Base-by-base conservation (phyloP, 805 yeast species). In the Kuraishia borneana region DNA sequence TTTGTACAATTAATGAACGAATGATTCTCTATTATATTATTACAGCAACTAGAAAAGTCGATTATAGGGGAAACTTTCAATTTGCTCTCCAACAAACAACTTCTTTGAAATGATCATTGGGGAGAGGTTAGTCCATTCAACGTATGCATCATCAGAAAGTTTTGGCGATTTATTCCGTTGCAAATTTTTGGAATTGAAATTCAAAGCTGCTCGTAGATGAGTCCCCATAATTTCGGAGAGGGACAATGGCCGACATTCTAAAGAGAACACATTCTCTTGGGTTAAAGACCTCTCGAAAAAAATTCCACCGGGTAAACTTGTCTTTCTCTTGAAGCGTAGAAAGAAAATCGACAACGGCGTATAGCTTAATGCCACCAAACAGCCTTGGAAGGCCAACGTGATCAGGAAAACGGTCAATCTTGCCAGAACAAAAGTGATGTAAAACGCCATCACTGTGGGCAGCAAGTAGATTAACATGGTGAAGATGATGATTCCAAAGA, bases 381-480 rank as follows among this genome's bases (percentile, higher is more conserved):
- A 32, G 28, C 77, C 60, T 42, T 84, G 92, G 17, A 80, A 53
- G 1, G 60, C 33, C 14, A 78, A 75, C 25, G 70, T 58, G 2
- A 65, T 34, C 3, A 61, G 36, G 28, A 83, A 56, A 3, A 73
- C 63, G 0, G 64, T 41, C 23, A 85, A 47, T 36, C 87, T 62
- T 4, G 77, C 60, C 0, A 66, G 39, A 5, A 83, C 80, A 54
- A 87, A 89, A 17, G 78, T 70, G 13, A 76, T 44, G 49, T 92
- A 92, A 50, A 88, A 92, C 10, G 92, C 92, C 43, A 78, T 51
- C 2, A 85, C 80, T 0, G 99, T 92, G 1, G 98, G 98, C 33
- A 87, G 54, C 22, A 94, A 60, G 44, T 87, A 83, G 0, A 81
- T 57, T 34, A 83, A 59, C 12, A 88, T 73, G 32, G 89, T 84